Base-by-base conservation (phyloP, 225 moss, liverwort and hornwort species). In the Climacium dendroides region DNA sequence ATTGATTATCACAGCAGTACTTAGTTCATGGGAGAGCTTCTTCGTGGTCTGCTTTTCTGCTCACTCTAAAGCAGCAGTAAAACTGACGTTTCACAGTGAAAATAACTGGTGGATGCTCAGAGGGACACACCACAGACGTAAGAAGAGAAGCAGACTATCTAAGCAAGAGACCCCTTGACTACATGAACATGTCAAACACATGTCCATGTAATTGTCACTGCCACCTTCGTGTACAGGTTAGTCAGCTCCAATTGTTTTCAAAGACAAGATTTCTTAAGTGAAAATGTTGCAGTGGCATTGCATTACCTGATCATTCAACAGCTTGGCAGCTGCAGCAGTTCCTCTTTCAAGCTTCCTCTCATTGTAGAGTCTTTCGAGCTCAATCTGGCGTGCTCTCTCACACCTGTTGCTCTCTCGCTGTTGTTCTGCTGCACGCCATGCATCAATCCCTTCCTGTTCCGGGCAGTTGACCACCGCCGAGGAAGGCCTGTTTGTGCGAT, bases 391-490 rank as follows among this genome's bases (percentile, higher is more conserved):
- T 78, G 94, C 93, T 86, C 92, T 95, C 85, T 92, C 94, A 77
- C 88, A 88, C 82, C 94, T 92, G 61, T 86, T 89, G 76, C 89
- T 94, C 91, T 97, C 93, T 75, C 96, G 89, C 62, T 91, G 94
- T 63, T 88, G 92, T 75, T 96, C 94, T 65, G 98, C 96, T 85
- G 98, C 96, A 81, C 90, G 92, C 96, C 96, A 98, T 26, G 96
- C 98, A 91, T 98, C 92, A 66, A 86, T 81, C 86, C 91, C 90
- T 74, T 89, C 92, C 87, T 91, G 92, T 78, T 87, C 84, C 79
- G 85, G 88, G 64, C 80, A 87, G 74, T 78, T 91, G 67, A 89
- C 91, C 61, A 94, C 88, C 64, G 91, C 88, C 71, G 89, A 88
- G 74, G 91, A 90, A 85, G 91, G 89, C 84, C 76, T 89, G 77